Percentiles rank a stretch among this genome's conserved stretches.
Evolutionary conservation across 2,329 filamentous ascomycete species (phyloP).

Genomic region (Periglandula ipomoeae): DNA sequence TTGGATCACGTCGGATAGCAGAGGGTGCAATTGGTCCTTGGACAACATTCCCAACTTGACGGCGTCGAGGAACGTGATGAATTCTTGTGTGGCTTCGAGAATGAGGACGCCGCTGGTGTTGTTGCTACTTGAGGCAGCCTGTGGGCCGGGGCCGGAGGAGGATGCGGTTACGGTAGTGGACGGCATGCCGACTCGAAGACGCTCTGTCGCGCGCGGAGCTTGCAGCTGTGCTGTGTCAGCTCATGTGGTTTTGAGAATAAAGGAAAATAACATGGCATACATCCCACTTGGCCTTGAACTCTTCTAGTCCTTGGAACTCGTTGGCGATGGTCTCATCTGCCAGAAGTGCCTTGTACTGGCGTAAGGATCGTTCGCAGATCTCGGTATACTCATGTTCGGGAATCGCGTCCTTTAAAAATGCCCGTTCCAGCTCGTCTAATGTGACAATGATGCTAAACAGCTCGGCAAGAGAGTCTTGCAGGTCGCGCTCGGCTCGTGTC

Average conservation of each 20-base stretch:
- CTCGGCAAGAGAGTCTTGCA: constrained; percentile 93
- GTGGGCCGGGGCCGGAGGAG: constrained; percentile 34
- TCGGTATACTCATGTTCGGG: constrained; percentile 90
- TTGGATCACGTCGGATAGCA: constrained; percentile 92
- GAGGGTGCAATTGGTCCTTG: constrained; percentile 92
- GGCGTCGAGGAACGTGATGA: constrained; percentile 95
- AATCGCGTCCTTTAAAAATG: constrained; percentile 91
- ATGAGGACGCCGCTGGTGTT: constrained; percentile 59
- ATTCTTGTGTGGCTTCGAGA: constrained; percentile 88
- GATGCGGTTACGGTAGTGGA: constrained; percentile 62
- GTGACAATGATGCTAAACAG: constrained; percentile 97
- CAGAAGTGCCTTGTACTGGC: constrained; percentile 93
- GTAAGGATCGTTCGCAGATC: constrained; percentile 84
- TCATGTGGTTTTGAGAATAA: background rate
- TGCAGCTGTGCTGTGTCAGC: constrained; percentile 57
- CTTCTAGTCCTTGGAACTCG: constrained; percentile 80
- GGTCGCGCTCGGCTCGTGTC: constrained; percentile 78
- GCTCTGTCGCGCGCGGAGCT: constrained; percentile 86
- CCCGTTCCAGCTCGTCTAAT: constrained; percentile 89
- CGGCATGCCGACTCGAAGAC: constrained; percentile 84
- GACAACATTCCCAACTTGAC: constrained; percentile 85
- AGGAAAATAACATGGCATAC: constrained; percentile 38
- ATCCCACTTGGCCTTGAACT: constrained; percentile 87
- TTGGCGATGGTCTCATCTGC: constrained; percentile 84
- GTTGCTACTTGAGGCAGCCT: constrained; percentile 32